Evolutionary conservation across 2,329 filamentous ascomycete species (phyloP), one percentile per base, ranked within the genome.

Genomic region (Aspergillus ochraceoroseus): DNA sequence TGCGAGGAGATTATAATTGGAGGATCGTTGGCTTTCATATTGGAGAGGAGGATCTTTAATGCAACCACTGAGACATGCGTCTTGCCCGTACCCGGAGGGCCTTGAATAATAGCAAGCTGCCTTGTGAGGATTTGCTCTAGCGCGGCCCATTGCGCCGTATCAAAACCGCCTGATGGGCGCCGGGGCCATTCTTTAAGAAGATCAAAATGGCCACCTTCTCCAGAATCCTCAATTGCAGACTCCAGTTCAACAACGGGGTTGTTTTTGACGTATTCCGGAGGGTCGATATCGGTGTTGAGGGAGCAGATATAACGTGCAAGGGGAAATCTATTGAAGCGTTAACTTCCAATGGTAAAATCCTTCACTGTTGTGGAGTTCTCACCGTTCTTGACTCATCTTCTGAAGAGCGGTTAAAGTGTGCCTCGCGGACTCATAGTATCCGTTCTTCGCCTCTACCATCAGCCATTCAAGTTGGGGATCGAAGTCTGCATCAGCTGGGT

Each of bases 1-100:
- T 95, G 87, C 5, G 87, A 87, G 0, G 87, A 77, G 3, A 95
- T 72, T 13, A 95, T 73, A 19, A 95, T 80, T 0, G 85, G 85
- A 6, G 80, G 74, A 42, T 82, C 78, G 0, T 64, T 69, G 1
- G 57, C 53, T 2, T 61, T 58, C 54, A 77, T 72, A 38, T 83
- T 85, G 1, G 71, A 63, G 0, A 87, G 67, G 38, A 89, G 67
- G 1, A 82, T 70, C 32, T 76, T 78, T 7, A 95, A 61, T 0
- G 83, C 83, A 17, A 80, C 68, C 2, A 90, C 78, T 0, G 87
- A 92, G 0, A 88, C 83, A 49, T 83, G 83, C 0, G 89, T 95
- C 58, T 95, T 95, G 3, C 81, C 81, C 1, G 80, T 83, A 4
- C 80, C 81, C 0, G 87, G 88, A 7, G 88, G 88, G 0, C 89